Base-by-base conservation (phyloP, 495 filamentous ascomycete species). In the Cladorrhinum samala region DNA sequence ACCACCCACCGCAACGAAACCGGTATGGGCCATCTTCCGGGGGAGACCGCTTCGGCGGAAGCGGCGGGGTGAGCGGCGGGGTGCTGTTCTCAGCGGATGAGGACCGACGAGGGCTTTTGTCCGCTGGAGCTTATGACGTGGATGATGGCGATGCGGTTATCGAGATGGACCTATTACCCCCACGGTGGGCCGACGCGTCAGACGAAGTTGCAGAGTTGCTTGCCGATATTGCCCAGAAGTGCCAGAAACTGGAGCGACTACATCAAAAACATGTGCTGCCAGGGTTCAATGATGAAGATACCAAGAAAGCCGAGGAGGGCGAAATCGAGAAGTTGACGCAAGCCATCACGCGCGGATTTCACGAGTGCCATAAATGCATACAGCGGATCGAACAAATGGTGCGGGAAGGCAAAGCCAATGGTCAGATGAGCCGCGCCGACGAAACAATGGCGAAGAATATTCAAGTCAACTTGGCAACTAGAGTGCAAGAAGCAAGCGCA, bases 241-340 rank as follows among this genome's bases (percentile, higher is more conserved):
- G 88, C 43, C 78, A 85, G 49, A 83, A 84, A 44, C 80, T 98
- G 17, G 93, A 98, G 62, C 86, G 91, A 62, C 72, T 98, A 44
- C 93, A 98, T 68, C 89, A 94, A 72, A 97, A 97, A 67, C 94
- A 98, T 64, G 88, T 98, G 17, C 76, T 98, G 2, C 93, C 93
- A 0, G 91, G 94, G 23, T 98, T 98, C 68, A 91, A 96, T 59
- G 93, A 98, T 60, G 94, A 96, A 53, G 86, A 90, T 21, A 78
- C 87, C 41, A 89, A 91, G 72, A 80, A 72, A 62, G 76, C 79
- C 42, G 93, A 96, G 63, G 93, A 96, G 65, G 72, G 79, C 20
- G 83, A 91, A 55, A 98, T 97, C 57, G 94, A 97, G 78, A 77
- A 80, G 50, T 70, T 96, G 58, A 97, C 93, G 18, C 88, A 90